Evolutionary conservation across 768 basidiomycete genomes (phyloP).

Genomic region (Cyclocybe aegerita): DNA sequence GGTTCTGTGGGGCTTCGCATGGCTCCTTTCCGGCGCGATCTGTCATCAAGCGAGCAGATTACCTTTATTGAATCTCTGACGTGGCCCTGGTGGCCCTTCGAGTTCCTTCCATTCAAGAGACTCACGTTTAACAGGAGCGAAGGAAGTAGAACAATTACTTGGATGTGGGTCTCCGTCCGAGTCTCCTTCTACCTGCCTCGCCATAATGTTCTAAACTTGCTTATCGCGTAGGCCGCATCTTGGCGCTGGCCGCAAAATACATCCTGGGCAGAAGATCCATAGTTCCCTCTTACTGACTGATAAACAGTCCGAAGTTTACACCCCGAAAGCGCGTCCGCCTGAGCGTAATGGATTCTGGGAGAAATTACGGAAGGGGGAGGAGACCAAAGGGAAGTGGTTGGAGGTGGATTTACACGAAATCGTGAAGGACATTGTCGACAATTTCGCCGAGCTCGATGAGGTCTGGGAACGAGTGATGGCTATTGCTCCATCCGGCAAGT

Average conservation of each 20-base stretch:
- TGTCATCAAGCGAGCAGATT: not conserved
- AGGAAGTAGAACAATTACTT: too few relatives aligned
- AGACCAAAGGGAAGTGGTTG: too few relatives aligned
- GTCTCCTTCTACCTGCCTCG: too few relatives aligned
- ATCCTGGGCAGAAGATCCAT: slow-evolving; percentile 13
- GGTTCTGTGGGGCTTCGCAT: slow-evolving; percentile 9
- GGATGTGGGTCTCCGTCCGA: too few relatives aligned
- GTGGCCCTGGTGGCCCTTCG: not conserved
- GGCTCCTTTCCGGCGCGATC: not conserved
- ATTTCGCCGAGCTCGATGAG: too few relatives aligned
- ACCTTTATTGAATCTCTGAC: slow-evolving; percentile 1
- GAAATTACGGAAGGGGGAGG: too few relatives aligned
- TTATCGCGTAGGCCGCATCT: slow-evolving; percentile 5
- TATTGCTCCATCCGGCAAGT: too few relatives aligned
- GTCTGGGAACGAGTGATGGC: too few relatives aligned
- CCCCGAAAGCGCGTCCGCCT: slow-evolving; percentile 6
- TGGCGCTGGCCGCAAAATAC: slow-evolving; percentile 8
- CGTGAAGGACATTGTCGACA: too few relatives aligned
- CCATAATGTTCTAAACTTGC: too few relatives aligned
- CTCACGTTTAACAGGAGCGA: not conserved
- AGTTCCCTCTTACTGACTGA: slow-evolving; percentile 1
- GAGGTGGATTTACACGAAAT: too few relatives aligned
- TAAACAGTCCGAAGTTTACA: not conserved
- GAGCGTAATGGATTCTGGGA: not conserved
- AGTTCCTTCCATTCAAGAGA: not conserved